These are phyloP conservation scores for Jaapia argillacea DNA, from an alignment of 768 basidiomycete species.

Conservation along the genomic window DNA sequence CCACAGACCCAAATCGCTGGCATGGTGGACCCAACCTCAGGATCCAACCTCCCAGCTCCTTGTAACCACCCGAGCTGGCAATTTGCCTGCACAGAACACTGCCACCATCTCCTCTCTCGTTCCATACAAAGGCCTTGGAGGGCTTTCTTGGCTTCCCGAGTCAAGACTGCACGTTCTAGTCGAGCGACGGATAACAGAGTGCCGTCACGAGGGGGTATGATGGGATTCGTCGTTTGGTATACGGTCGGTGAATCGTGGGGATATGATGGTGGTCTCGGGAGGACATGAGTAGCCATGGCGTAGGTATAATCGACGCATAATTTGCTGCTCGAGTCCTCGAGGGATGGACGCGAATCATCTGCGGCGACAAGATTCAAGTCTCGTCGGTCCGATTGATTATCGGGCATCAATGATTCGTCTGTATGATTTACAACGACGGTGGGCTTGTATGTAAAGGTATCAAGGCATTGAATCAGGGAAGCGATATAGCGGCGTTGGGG, in stretches of 20 bases:
- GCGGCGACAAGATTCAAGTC: constrained; percentile 51
- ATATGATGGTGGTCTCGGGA: constrained; percentile 27
- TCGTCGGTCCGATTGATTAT: constrained; percentile 35
- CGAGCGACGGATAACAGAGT: constrained; percentile 45
- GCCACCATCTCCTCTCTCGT: constrained; percentile 11
- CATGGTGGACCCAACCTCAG: constrained; percentile 14
- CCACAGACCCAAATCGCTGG: constrained; percentile 66
- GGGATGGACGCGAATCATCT: background rate
- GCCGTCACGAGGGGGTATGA: constrained; percentile 37
- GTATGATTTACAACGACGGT: constrained; percentile 67
- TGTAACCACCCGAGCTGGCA: constrained; percentile 39
- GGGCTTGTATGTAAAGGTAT: constrained; percentile 41
- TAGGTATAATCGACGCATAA: constrained; percentile 35
- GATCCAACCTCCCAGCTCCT: constrained; percentile 29
- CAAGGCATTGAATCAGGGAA: constrained; percentile 25
- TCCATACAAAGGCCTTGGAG: constrained; percentile 33
- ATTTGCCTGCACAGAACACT: constrained; percentile 36
- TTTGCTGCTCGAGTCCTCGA: background rate
- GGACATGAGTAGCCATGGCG: constrained; percentile 66
- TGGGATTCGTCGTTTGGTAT: constrained; percentile 71
- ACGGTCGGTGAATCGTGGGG: constrained; percentile 25
- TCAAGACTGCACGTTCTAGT: constrained; percentile 56
- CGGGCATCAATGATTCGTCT: constrained; percentile 48
- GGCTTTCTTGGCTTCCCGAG: constrained; percentile 37
- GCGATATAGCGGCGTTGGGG: constrained; percentile 15